Conservation (phyloP, 1,284 basidiomycete genomes). For the Cerrena zonata region DNA sequence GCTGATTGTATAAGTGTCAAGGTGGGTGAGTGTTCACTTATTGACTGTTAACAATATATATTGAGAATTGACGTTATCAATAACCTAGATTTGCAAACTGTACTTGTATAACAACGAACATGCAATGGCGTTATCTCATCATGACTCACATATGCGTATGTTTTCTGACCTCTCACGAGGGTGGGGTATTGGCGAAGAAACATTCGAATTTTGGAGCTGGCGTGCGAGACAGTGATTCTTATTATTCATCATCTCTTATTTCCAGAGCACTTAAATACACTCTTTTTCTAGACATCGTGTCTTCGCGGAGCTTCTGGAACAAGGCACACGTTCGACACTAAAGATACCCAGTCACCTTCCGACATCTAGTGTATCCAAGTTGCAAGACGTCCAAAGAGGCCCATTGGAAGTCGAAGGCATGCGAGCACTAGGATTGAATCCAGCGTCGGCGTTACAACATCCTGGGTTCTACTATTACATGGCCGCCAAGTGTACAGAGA, state of each 20-base stretch:
- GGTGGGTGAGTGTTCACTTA: slow-evolving; percentile 36
- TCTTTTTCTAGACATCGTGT: slow-evolving; percentile 64
- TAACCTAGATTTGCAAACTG: slow-evolving; percentile 75
- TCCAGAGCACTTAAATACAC: not conserved
- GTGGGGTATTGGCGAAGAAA: slow-evolving; percentile 97
- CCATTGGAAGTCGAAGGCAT: slow-evolving; percentile 45
- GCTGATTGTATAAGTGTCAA: slow-evolving; percentile 88
- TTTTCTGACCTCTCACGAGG: slow-evolving; percentile 85
- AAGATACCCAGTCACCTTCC: slow-evolving; percentile 52
- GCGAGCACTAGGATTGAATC: slow-evolving; percentile 59
- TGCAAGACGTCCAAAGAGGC: slow-evolving; percentile 27
- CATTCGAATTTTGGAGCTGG: slow-evolving; percentile 97
- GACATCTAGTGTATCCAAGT: slow-evolving; percentile 18
- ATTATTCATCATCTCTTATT: slow-evolving; percentile 5
- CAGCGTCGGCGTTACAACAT: slow-evolving; percentile 73
- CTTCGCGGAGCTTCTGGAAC: slow-evolving; percentile 82
- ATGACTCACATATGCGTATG: slow-evolving; percentile 76
- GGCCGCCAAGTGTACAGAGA: slow-evolving; percentile 78
- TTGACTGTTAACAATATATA: not conserved
- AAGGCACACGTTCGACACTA: slow-evolving; percentile 67
- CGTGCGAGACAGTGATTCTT: slow-evolving; percentile 78
- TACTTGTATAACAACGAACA: slow-evolving; percentile 86
- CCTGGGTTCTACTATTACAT: slow-evolving; percentile 88
- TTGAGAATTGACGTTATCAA: no score
- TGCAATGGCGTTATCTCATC: slow-evolving; percentile 70